Evolutionary conservation across 2,329 filamentous ascomycete genomes (phyloP), one percentile per base, ranked within the genome.

Genomic region (Colletotrichum acutatum): DNA sequence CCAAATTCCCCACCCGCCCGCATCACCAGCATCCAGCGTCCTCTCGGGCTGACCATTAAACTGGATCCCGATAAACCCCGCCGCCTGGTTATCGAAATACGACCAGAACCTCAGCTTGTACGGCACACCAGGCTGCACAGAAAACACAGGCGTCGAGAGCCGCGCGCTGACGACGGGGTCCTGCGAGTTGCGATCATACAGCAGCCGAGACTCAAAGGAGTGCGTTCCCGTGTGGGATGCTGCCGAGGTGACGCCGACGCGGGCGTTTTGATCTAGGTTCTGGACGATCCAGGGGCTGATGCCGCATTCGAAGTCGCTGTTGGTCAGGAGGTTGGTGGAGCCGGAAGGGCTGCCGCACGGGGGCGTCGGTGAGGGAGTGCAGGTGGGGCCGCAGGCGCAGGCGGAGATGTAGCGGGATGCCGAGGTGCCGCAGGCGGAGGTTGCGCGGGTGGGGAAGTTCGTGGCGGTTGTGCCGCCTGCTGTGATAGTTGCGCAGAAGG

Each of bases 401-500:
- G 75, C 76, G 2, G 76, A 78, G 28, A 76, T 60, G 62, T 78
- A 78, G 9, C 53, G 68, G 12, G 24, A 30, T 7, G 16, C 37
- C 1, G 42, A 57, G 2, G 69, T 74, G 5, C 76, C 76, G 52
- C 76, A 78, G 22, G 76, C 76, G 12, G 63, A 59, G 7, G 74
- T 76, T 2, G 76, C 76, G 5, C 76, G 63, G 49, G 66, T 67
- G 2, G 76, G 76, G 54, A 74, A 76, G 42, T 76, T 72, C 57
- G 74, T 75, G 8, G 76, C 75, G 6, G 76, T 77, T 19, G 58
- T 69, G 53, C 68, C 74, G 24, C 61, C 67, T 8, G 74, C 72
- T n/a, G 75, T 78, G 16, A 78, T 68, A 42, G 76, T 76, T 32
- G 69, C 74, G 60, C 76, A 78, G 59, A 76, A 78, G 28, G 72